A percentile compares a stretch with the other conserved stretches of the same genome.
Evolutionary conservation across 257 asterid genomes (phyloP).

Genomic region (Solanum chmielewskii): DNA sequence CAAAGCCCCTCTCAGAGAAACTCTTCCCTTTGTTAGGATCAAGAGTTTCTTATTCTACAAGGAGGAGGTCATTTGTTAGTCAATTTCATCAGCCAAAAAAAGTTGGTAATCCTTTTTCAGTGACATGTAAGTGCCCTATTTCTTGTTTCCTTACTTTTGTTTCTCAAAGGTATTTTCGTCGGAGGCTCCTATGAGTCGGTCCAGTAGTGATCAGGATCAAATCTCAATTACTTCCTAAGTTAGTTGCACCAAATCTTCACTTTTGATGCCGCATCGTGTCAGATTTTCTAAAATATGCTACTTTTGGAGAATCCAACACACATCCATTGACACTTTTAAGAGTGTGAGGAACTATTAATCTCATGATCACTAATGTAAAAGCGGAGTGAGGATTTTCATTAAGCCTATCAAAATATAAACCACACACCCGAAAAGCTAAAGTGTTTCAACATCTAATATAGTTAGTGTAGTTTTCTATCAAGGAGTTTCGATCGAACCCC

Average conservation of each 20-base stretch:
- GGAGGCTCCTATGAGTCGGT: too few species aligned
- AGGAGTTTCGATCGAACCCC: not conserved
- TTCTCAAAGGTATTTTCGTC: not conserved
- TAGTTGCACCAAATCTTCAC: not conserved
- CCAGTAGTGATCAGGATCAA: not conserved
- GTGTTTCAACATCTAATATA: not conserved
- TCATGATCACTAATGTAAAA: not conserved
- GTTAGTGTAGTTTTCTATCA: not conserved
- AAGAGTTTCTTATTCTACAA: constrained; percentile 14
- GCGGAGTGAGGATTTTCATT: not conserved
- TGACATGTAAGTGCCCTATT: constrained; percentile 35
- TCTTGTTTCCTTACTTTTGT: not conserved
- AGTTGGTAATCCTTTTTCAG: constrained; percentile 21
- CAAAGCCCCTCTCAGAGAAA: constrained; percentile 32
- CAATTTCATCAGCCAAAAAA: constrained; percentile 16
- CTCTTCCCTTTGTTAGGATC: constrained; percentile 20
- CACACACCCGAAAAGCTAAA: not conserved
- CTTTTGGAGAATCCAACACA: not conserved
- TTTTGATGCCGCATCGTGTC: not conserved
- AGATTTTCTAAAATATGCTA: not conserved
- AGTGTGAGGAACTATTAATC: not conserved
- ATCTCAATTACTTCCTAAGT: not conserved
- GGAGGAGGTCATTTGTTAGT: not conserved
- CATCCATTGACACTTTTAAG: not conserved
- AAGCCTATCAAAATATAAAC: not conserved